phyloP scores from a whole-genome alignment of 164 flowering plant species.

The Hamamelis virginiana region DNA sequence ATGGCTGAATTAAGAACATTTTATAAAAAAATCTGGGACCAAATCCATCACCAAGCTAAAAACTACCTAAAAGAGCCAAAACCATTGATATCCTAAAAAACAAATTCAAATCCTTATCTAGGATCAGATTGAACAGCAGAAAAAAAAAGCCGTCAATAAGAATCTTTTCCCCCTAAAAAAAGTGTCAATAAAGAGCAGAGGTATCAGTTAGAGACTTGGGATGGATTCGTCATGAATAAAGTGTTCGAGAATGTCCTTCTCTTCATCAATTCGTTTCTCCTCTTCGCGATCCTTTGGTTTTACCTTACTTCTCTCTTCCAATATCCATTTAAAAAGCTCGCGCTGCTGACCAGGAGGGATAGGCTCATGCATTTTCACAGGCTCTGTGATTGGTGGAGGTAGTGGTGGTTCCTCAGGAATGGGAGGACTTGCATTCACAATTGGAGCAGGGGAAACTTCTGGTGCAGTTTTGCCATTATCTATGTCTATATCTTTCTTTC shows the following conservation, averaged over 20 bases:
- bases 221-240: slow-evolving; percentile 62
- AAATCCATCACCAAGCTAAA: too few relatives aligned
- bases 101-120: too few relatives aligned
- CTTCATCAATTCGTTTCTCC: slow-evolving; percentile 79
- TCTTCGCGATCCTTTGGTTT: slow-evolving; percentile 61
- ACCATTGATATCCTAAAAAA: too few relatives aligned
- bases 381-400: slow-evolving; percentile 23
- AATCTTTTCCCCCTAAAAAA: too few relatives aligned
- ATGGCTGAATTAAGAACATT: too few relatives aligned
- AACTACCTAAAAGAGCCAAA: too few relatives aligned
- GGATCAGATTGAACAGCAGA: too few relatives aligned
- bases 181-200: too few relatives aligned
- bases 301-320: slow-evolving; percentile 84
- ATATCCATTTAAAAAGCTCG: slow-evolving; percentile 77
- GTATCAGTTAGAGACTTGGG: slow-evolving; percentile 35
- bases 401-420: slow-evolving; percentile 8
- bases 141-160: too few relatives aligned
- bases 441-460: slow-evolving; percentile 29
- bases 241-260: slow-evolving; percentile 80
- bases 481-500: slow-evolving; percentile 34
- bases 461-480: slow-evolving; percentile 29
- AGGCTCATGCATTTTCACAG: slow-evolving; percentile 38
- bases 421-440: slow-evolving; percentile 4
- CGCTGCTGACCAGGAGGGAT: slow-evolving; percentile 71
- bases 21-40: too few relatives aligned